These are phyloP conservation scores for Gastrolobium bilobum DNA, from an alignment of 306 rosid species.

Conservation along the genomic window DNA sequence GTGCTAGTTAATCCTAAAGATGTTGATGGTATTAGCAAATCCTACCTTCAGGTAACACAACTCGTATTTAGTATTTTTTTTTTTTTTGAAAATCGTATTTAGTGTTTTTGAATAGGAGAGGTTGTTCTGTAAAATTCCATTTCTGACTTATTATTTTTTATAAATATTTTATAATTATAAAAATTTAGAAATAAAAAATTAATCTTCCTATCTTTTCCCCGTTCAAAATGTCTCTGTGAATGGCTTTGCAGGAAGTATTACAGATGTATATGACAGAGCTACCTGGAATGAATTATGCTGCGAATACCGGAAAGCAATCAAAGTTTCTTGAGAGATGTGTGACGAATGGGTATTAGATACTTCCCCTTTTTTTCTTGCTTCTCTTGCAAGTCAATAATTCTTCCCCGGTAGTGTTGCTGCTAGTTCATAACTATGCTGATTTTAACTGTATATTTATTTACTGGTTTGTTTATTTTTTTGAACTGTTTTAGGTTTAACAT, in stretches of 20 bases:
- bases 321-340: slow-evolving; percentile 88
- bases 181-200: neutral
- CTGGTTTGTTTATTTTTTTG: neutral
- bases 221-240: slow-evolving; percentile 14
- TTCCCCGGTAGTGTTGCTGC: slow-evolving; percentile 5
- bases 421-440: slow-evolving; percentile 11
- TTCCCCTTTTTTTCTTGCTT: slow-evolving; percentile 24
- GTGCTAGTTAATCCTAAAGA: slow-evolving; percentile 83
- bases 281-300: slow-evolving; percentile 91
- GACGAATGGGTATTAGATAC: slow-evolving; percentile 72
- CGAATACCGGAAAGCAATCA: slow-evolving; percentile 88
- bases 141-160: neutral
- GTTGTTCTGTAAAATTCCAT: slow-evolving; percentile 8
- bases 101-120: neutral
- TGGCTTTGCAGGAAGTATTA: slow-evolving; percentile 73
- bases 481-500: neutral
- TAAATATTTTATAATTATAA: neutral
- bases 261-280: slow-evolving; percentile 77
- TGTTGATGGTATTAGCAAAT: slow-evolving; percentile 52
- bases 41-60: slow-evolving; percentile 72
- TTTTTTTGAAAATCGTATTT: too few species aligned
- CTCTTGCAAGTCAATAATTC: slow-evolving; percentile 25
- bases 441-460: neutral
- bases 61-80: too few species aligned
- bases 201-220: neutral